Percentiles rank a stretch among this genome's conserved stretches.
Conservation (phyloP, 371 early-diverging fungal genomes). For the Rhizopus stolonifer region DNA sequence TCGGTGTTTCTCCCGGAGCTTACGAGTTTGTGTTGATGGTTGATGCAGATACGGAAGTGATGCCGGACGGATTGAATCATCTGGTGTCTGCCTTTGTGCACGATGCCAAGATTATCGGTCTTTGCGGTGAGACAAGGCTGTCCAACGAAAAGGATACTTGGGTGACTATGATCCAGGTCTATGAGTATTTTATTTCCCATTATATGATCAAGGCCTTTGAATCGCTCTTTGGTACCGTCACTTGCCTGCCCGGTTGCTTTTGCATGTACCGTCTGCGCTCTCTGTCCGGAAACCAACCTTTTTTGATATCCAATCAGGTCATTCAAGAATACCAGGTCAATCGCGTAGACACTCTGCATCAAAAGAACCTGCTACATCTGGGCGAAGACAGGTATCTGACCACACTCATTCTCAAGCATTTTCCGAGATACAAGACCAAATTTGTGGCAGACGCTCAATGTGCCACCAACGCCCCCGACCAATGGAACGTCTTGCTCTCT, state of each 20-base stretch:
- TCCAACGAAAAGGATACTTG: constrained; percentile 86
- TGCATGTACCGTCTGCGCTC: constrained; percentile 93
- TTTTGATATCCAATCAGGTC: constrained; percentile 89
- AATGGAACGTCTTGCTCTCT: constrained; percentile 88
- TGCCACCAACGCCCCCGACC: constrained; percentile 95
- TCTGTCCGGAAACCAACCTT: constrained; percentile 80
- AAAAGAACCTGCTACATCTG: constrained; percentile 80
- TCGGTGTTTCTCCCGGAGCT: constrained; percentile 83
- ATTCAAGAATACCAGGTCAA: constrained; percentile 95
- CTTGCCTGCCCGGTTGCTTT: constrained; percentile 97
- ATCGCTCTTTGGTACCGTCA: constrained; percentile 97
- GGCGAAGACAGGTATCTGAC: constrained; percentile 92
- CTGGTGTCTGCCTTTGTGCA: constrained; percentile 87
- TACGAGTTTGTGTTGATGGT: constrained; percentile 95
- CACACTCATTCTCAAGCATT: constrained; percentile 97
- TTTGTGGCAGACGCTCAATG: constrained; percentile 97
- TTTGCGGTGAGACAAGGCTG: constrained; percentile 92
- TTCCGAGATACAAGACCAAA: constrained; percentile 96
- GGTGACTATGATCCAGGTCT: constrained; percentile 98
- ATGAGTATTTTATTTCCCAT: constrained; percentile 98
- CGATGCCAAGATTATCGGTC: constrained; percentile 87
- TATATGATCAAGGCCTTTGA: constrained; percentile 98
- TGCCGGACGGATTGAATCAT: constrained; percentile 80
- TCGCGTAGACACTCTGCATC: constrained; percentile 95
- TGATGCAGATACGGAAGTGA: constrained; percentile 94